Conservation (phyloP, 2,329 filamentous ascomycete species). For the Neoscytalidium dimidiatum region DNA sequence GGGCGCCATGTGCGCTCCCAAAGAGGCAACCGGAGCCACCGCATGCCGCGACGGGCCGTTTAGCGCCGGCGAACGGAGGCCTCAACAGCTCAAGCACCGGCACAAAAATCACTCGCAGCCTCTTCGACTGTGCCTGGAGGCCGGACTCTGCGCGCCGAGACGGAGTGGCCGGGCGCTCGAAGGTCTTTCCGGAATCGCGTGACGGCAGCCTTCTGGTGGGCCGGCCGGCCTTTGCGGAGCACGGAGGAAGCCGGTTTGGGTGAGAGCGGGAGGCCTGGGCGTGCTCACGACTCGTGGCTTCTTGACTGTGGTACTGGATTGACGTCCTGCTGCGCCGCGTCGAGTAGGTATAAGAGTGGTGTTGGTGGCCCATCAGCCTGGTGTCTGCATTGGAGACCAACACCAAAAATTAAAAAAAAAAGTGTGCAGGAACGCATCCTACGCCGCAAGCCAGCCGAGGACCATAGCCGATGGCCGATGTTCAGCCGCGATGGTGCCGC, state of each 20-base stretch:
- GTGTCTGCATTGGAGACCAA: background rate
- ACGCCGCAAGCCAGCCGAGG: background rate
- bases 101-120: background rate
- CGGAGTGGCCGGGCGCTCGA: background rate
- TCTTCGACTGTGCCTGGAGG: background rate
- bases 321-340: background rate
- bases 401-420: too few relatives aligned
- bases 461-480: background rate
- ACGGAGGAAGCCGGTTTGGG: slow-evolving; percentile 5
- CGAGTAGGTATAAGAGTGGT: background rate
- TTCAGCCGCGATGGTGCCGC: background rate
- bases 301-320: background rate
- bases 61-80: background rate
- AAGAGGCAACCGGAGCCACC: background rate
- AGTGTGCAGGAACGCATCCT: background rate
- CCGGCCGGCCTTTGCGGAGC: background rate
- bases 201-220: background rate
- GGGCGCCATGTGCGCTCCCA: background rate
- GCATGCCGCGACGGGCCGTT: background rate
- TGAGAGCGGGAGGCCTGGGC: background rate
- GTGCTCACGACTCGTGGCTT: background rate
- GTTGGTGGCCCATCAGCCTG: background rate
- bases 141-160: background rate
- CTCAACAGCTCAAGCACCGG: background rate
- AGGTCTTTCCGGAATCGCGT: background rate